Evolutionary conservation across 352 stramenopile genomes (phyloP).

Genomic region (Globisporangium okanoganense): DNA sequence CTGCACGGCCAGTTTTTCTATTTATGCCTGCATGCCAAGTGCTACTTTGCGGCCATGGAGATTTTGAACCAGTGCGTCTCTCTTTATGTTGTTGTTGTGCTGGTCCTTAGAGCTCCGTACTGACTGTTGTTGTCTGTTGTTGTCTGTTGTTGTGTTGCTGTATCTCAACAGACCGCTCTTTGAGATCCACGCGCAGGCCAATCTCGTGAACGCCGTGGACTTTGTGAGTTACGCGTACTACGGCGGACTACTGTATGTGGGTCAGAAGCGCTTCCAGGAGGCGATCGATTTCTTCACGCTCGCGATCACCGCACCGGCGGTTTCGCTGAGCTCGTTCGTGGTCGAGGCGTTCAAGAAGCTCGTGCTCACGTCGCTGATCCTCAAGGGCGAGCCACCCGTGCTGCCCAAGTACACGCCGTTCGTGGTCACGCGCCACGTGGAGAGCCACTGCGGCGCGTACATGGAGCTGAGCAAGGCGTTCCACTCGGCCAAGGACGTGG

Average conservation of each 20-base stretch:
- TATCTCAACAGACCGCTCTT: constrained; percentile 52
- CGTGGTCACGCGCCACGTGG: constrained; percentile 65
- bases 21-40: constrained; percentile 78
- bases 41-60: constrained; percentile 66
- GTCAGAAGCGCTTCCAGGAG: constrained; percentile 74
- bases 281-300: constrained; percentile 72
- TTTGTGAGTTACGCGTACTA: constrained; percentile 86
- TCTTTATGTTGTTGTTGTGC: not conserved
- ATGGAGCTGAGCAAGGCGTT: constrained; percentile 54
- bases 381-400: constrained; percentile 38
- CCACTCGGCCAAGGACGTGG: constrained; percentile 33
- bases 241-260: constrained; percentile 64
- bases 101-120: not conserved
- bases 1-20: constrained; percentile 73
- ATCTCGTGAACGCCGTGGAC: constrained; percentile 53
- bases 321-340: constrained; percentile 72
- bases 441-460: constrained; percentile 65
- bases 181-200: constrained; percentile 60
- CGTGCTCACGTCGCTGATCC: constrained; percentile 62
- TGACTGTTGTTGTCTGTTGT: not conserved
- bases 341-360: constrained; percentile 86
- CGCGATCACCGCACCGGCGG: constrained; percentile 65
- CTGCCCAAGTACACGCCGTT: constrained; percentile 83
- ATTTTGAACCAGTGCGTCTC: constrained; percentile 59
- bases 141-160: constrained; percentile 9